Percentiles rank a stretch among this genome's conserved stretches.
phyloP scores from a whole-genome alignment of 495 filamentous ascomycete species.

The Annulohypoxylon stygium region DNA sequence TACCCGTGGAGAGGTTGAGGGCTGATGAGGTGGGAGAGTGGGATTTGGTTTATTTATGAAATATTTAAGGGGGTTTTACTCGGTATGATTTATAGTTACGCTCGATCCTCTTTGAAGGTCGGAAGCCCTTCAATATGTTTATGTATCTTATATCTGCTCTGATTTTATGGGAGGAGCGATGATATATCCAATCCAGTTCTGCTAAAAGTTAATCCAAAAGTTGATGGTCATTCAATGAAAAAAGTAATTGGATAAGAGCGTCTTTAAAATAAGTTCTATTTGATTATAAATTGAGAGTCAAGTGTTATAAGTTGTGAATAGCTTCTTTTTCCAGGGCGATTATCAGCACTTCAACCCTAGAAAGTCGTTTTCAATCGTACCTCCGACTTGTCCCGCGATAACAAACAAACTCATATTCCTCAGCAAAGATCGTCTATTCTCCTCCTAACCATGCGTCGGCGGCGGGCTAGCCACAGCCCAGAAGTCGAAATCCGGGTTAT shows the following conservation, averaged over 20 bases:
- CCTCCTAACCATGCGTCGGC: slow-evolving; percentile 44
- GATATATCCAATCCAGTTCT: background rate
- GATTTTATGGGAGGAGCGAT: background rate
- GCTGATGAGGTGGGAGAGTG: slow-evolving; percentile 27
- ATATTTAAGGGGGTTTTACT: background rate
- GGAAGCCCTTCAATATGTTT: background rate
- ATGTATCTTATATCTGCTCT: background rate
- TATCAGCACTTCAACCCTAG: background rate
- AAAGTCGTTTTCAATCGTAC: background rate
- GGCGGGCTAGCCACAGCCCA: slow-evolving; percentile 38
- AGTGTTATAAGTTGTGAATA: background rate
- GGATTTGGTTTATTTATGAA: slow-evolving; percentile 43
- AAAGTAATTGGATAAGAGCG: background rate
- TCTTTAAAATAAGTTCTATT: slow-evolving; percentile 1
- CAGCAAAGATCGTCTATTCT: background rate
- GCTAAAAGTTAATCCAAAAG: background rate
- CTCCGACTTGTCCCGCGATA: background rate
- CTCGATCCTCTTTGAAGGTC: background rate
- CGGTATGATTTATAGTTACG: background rate
- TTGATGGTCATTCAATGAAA: background rate
- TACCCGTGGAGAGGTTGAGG: slow-evolving; percentile 38
- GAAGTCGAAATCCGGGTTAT: slow-evolving; percentile 49
- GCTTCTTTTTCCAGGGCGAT: background rate
- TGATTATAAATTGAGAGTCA: background rate
- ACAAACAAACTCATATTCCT: background rate